Conservation (phyloP, 2,329 filamentous ascomycete species). For the Phoma sp. region DNA sequence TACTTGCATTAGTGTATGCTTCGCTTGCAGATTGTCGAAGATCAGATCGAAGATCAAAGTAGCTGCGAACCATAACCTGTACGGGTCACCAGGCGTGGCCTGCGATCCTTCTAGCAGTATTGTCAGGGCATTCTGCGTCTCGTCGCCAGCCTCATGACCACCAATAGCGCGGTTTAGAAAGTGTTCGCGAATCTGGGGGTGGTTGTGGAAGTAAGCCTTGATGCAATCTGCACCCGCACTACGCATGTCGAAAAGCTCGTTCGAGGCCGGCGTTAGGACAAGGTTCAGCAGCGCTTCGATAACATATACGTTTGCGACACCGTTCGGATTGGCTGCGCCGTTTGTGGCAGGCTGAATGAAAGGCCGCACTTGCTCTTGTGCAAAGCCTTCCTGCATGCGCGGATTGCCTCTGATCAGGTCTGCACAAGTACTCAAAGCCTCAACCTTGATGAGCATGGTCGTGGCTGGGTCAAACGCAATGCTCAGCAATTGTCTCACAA, state of each 20-base stretch:
- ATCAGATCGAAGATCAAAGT: constrained; percentile 86
- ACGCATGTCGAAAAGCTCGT: constrained; percentile 77
- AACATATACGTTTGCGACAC: constrained; percentile 75
- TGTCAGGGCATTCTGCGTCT: constrained; percentile 86
- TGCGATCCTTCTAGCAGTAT: constrained; percentile 75
- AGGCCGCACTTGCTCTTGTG: constrained; percentile 78
- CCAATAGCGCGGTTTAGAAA: constrained; percentile 89
- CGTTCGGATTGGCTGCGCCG: constrained; percentile 54
- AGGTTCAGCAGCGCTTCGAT: constrained; percentile 92
- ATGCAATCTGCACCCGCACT: constrained; percentile 88
- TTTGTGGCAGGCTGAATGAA: constrained; percentile 57
- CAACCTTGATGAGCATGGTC: constrained; percentile 79
- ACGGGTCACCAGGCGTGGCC: constrained; percentile 73
- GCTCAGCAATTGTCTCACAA: constrained; percentile 79
- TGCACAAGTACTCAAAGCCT: constrained; percentile 84
- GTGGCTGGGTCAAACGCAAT: constrained; percentile 79
- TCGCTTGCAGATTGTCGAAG: constrained; percentile 79
- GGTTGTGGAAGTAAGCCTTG: constrained; percentile 87
- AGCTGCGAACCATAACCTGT: constrained; percentile 87
- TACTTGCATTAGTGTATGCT: constrained; percentile 78
- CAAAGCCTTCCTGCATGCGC: constrained; percentile 84
- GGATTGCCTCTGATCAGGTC: constrained; percentile 86
- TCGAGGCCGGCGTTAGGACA: constrained; percentile 70
- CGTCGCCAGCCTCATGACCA: constrained; percentile 79
- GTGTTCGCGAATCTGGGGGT: constrained; percentile 80